Conservation (phyloP, 176 grass and related monocot species). For the Alopecurus myosuroides region DNA sequence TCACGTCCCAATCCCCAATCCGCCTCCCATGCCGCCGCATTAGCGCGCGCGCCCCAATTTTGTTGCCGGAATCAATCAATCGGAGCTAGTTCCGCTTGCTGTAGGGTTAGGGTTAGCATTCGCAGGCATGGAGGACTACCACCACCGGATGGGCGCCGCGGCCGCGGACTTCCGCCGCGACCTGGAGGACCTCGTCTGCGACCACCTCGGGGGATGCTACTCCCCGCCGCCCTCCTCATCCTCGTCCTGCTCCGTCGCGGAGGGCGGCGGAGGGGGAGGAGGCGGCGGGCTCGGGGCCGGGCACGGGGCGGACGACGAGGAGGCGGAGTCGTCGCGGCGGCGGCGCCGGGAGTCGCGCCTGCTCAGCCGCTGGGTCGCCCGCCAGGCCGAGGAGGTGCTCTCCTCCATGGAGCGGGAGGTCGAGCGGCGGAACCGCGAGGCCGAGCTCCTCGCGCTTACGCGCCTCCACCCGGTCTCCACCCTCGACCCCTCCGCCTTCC, state of each 20-base stretch:
- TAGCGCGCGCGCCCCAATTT: not conserved
- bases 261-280: not conserved
- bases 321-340: slow-evolving; percentile 53
- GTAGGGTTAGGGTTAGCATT: slow-evolving; percentile 29
- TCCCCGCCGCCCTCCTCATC: slow-evolving; percentile 61
- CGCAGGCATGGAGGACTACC: slow-evolving; percentile 48
- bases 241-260: slow-evolving; percentile 30
- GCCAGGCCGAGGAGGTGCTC: slow-evolving; percentile 97
- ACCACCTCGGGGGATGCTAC: slow-evolving; percentile 86
- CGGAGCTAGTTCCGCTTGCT: not conserved
- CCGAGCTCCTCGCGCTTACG: slow-evolving; percentile 81
- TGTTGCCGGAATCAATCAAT: not conserved
- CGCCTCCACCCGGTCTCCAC: slow-evolving; percentile 90
- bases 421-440: slow-evolving; percentile 72
- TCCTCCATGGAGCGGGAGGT: slow-evolving; percentile 87
- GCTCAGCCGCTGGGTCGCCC: slow-evolving; percentile 89
- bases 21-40: slow-evolving; percentile 15
- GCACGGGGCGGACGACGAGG: slow-evolving; percentile 15
- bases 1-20: slow-evolving; percentile 11
- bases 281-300: slow-evolving; percentile 10
- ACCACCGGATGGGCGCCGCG: slow-evolving; percentile 63
- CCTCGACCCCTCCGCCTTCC: slow-evolving; percentile 71
- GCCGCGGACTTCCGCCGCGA: slow-evolving; percentile 90
- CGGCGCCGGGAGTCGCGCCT: slow-evolving; percentile 65
- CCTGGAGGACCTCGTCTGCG: slow-evolving; percentile 96